Evolutionary conservation across 345 rosid genomes (phyloP), one percentile per base, ranked within the genome.

Genomic region (Syzygium jambos): DNA sequence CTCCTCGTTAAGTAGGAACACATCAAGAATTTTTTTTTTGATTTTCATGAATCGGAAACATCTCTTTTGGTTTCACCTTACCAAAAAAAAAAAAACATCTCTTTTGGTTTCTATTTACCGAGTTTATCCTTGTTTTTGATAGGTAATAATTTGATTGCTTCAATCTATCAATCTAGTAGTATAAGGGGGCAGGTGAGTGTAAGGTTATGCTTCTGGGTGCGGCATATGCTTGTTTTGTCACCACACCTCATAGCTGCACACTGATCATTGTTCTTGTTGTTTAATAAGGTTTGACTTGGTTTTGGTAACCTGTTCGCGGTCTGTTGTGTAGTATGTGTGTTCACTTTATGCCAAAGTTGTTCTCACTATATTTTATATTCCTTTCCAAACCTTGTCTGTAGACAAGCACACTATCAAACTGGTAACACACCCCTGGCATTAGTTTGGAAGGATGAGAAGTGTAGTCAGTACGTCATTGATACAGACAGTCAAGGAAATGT

Each of bases 401-500:
- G 99, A 92, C 95, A 93, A 92, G 94, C 99, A 77, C 98, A 95
- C 85, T 98, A 96, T 93, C 98, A 95, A 90, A 92, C 94, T 51
- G 99, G 99, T 80, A 96, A 92, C 89, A 96, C 99, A 56, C 99
- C 99, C 38, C 92, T 98, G n/a, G 96, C 94, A 65, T 91, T 98
- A 92, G 96, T 96, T 56, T 98, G 99, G 99, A 98, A 96, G 90
- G 99, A 98, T 88, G 97, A 93, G 88, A 93, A 91, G 51, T 98
- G 98, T 88, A 96, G 98, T 91, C 98, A 94, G 89, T 98, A 94
- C 92, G 98, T 96, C 88, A 94, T 98, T 52, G 99, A 98, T 91
- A 96, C 99, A 5, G 99, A 98, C 78, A 92, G 91, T 91, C 94
- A 95, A 88, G 99, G 99, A 56, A 91, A 95, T 88, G 89, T 96